Conservation (phyloP, 2,329 filamentous ascomycete genomes). For the Cryoendolithus antarcticus region DNA sequence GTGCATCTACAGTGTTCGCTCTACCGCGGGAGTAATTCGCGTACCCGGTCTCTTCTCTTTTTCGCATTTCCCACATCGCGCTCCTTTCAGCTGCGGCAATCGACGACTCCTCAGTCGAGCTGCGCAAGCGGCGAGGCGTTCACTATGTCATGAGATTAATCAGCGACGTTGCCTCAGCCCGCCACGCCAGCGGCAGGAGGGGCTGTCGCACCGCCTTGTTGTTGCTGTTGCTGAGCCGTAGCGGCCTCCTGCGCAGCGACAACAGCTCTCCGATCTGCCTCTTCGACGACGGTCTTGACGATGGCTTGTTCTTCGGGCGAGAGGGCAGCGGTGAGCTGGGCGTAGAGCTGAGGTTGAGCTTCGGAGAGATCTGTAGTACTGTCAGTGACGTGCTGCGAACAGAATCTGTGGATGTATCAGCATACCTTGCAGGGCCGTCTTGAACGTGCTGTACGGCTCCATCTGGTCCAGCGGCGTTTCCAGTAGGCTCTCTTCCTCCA, state of each 20-base stretch:
- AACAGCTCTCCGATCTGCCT: conserved; percentile 46
- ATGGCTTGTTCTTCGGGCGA: conserved; percentile 69
- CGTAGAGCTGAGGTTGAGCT: conserved; percentile 82
- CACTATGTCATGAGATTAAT: neutral
- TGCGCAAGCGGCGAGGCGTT: conserved; percentile 3
- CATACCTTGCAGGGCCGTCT: conserved; percentile 69
- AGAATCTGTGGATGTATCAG: conserved; percentile 14
- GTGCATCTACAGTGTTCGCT: too few relatives aligned
- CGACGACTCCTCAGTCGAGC: conserved; percentile 2
- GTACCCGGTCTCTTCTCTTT: too few relatives aligned
- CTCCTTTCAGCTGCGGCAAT: too few relatives aligned
- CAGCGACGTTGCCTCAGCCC: conserved; percentile 1
- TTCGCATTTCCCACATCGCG: too few relatives aligned
- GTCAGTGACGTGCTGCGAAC: conserved; percentile 14
- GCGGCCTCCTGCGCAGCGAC: conserved; percentile 7
- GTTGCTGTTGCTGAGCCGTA: neutral
- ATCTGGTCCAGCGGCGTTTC: conserved; percentile 92
- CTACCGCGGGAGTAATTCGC: too few relatives aligned
- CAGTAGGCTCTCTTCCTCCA: conserved; percentile 83
- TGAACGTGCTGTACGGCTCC: conserved; percentile 87
- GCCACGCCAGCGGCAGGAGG: conserved; percentile 4
- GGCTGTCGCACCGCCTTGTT: conserved; percentile 3
- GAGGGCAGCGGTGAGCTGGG: conserved; percentile 65
- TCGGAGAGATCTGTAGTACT: conserved; percentile 61
- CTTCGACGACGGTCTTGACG: conserved; percentile 64